A percentile compares a stretch with the other conserved stretches of the same genome.
Conservation (phyloP, 768 basidiomycete genomes). For the Amanita muscaria region DNA sequence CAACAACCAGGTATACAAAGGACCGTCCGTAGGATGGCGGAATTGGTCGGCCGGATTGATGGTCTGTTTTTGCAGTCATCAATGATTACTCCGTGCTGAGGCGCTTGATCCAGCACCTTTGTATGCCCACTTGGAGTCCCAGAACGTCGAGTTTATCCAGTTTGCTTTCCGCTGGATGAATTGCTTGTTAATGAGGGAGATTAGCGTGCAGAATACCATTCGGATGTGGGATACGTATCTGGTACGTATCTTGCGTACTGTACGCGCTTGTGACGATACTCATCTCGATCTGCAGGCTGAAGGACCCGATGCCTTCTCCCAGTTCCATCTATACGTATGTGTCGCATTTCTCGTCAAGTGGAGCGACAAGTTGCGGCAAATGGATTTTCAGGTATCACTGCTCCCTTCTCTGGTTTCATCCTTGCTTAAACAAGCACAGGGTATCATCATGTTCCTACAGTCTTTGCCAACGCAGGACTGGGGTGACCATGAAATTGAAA, state of each 20-base stretch:
- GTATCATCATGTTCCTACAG: constrained; percentile 98
- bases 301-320: constrained; percentile 95
- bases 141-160: constrained; percentile 99
- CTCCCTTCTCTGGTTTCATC: constrained; percentile 3
- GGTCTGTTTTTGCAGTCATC: constrained; percentile 28
- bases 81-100: constrained; percentile 5
- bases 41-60: constrained; percentile 86
- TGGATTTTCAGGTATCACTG: constrained; percentile 90
- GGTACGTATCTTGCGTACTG: constrained; percentile 38
- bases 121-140: constrained; percentile 74
- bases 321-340: constrained; percentile 98
- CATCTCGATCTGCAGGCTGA: constrained; percentile 70
- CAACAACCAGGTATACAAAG: constrained; percentile 95
- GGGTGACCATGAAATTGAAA: constrained; percentile 93
- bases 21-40: constrained; percentile 89
- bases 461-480: constrained; percentile 87
- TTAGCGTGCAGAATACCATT: constrained; percentile 93
- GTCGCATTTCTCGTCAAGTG: constrained; percentile 94
- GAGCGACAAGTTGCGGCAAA: constrained; percentile 86
- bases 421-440: constrained; percentile 36
- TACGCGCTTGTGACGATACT: background rate
- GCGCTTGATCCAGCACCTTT: constrained; percentile 55
- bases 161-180: constrained; percentile 99
- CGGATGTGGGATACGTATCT: constrained; percentile 99
- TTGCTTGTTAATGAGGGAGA: constrained; percentile 95